A percentile compares a stretch with the other conserved stretches of the same genome.
Evolutionary conservation across 108 stramenopile genomes (phyloP).

Genomic region (Pseudonitzschia delicatissima): DNA sequence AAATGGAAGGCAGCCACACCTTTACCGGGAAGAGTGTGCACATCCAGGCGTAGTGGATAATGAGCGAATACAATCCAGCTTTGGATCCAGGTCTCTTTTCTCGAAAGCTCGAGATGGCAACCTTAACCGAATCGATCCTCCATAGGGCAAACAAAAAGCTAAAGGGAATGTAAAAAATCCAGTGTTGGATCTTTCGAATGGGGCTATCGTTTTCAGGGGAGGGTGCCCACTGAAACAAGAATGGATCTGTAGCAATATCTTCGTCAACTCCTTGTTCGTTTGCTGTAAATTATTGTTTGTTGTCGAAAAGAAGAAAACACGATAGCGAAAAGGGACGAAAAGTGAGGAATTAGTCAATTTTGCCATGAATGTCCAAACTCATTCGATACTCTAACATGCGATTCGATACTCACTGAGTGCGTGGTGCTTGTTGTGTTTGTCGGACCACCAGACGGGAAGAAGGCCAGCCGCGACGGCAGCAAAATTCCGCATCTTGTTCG

Average conservation of each 20-base stretch:
- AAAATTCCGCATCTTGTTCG: slow-evolving; percentile 61
- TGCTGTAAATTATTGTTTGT: slow-evolving; percentile 23
- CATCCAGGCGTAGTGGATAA: slow-evolving; percentile 76
- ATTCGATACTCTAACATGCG: background rate
- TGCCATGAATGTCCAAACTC: background rate
- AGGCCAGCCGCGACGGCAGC: slow-evolving; percentile 73
- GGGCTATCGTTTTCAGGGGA: slow-evolving; percentile 80
- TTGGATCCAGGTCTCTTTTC: slow-evolving; percentile 70
- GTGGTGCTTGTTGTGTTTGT: slow-evolving; percentile 91
- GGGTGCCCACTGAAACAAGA: slow-evolving; percentile 85
- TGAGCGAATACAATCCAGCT: slow-evolving; percentile 61
- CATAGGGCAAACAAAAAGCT: slow-evolving; percentile 85
- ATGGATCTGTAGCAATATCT: slow-evolving; percentile 90
- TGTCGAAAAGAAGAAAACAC: background rate
- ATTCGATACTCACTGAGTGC: slow-evolving; percentile 49
- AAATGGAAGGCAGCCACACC: slow-evolving; percentile 83
- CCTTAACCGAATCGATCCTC: slow-evolving; percentile 82
- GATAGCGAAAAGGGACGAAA: background rate
- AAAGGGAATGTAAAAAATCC: slow-evolving; percentile 80
- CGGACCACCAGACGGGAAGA: slow-evolving; percentile 81
- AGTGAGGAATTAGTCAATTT: slow-evolving; percentile 5
- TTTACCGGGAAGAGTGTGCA: slow-evolving; percentile 67
- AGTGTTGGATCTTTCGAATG: slow-evolving; percentile 89
- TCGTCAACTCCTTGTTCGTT: slow-evolving; percentile 93
- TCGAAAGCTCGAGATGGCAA: slow-evolving; percentile 69